Evolutionary conservation across 2,329 filamentous ascomycete species (phyloP), one percentile per base, ranked within the genome.

Genomic region (Sporothrix sp.): DNA sequence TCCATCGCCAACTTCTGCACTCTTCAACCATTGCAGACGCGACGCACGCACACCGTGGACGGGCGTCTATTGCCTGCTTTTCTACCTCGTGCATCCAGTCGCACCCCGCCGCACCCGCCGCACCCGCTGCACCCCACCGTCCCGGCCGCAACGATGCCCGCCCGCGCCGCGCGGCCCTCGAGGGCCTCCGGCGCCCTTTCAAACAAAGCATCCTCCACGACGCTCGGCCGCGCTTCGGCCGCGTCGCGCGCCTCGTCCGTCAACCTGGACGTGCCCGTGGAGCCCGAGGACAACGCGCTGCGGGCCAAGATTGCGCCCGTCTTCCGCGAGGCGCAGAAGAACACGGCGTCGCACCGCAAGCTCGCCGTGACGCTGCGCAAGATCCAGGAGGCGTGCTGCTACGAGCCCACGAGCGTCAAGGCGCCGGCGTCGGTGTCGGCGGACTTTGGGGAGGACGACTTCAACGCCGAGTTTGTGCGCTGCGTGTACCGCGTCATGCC

Each of bases 271-370:
- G 66, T 85, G n/a, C 84, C 85, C 35, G 78, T 84, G 60, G 88
- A 95, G 63, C 77, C 82, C 3, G 78, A 81, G 48, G 74, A 80
- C 42, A 88, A 79, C 52, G 77, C 76, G 14, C 70, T 96, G 58
- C 85, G 90, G 60, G 76, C 75, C 32, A 84, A 86, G 62, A 75
- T 95, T 48, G 85, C 82, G 63, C 68, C 75, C 50, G 75, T 88
- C 44, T 90, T 90, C 62, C 76, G 77, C 57, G 85, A 90, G 65
- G 89, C 91, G 30, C 93, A 98, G 66, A 83, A 84, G 59, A 94
- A 87, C 1, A 94, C 86, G 0, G 88, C 90, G 1, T 87, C 87
- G 2, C 93, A 98, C 65, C 76, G 91, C 54, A 97, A 97, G 64
- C 76, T 95, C 0, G 84, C 85, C 4, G 85, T 96, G 54, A 89